Percentiles rank a stretch among this genome's conserved stretches.
These are phyloP conservation scores for Aspergillus nomiae DNA, from an alignment of 2,329 filamentous ascomycete genomes.

Conservation along the genomic window DNA sequence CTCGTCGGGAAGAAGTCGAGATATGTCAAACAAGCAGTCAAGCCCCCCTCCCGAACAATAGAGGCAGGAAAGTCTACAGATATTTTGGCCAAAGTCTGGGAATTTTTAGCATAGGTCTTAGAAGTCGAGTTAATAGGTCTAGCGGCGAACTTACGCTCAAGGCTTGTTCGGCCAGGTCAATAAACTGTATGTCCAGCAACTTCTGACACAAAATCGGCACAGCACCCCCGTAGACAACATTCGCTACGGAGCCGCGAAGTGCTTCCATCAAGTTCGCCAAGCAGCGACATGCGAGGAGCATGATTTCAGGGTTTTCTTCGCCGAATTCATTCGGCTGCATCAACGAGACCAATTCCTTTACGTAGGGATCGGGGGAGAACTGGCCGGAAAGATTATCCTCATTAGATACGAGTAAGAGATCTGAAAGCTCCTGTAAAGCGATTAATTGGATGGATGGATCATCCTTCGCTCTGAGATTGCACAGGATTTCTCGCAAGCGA, in stretches of 20 bases:
- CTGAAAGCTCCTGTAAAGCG: conserved; percentile 88
- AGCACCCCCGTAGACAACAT: conserved; percentile 95
- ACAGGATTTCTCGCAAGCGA: conserved; percentile 75
- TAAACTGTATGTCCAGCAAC: conserved; percentile 92
- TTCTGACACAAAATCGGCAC: conserved; percentile 95
- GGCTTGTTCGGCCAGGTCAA: conserved; percentile 95
- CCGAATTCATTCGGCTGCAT: conserved; percentile 89
- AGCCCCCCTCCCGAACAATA: conserved; percentile 91
- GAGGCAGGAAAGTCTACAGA: conserved; percentile 93
- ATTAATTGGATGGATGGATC: conserved; percentile 87
- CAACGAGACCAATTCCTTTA: conserved; percentile 87
- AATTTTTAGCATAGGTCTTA: not conserved
- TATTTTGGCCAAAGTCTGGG: conserved; percentile 89
- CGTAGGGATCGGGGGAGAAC: conserved; percentile 90
- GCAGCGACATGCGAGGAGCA: conserved; percentile 93
- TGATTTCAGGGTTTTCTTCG: conserved; percentile 93
- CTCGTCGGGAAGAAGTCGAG: conserved; percentile 97
- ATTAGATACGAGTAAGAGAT: conserved; percentile 90
- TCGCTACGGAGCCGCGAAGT: conserved; percentile 85
- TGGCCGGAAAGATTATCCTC: conserved; percentile 95
- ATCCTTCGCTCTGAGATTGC: conserved; percentile 77
- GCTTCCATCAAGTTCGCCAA: conserved; percentile 98
- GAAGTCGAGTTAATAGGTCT: not conserved
- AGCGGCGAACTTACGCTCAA: conserved; percentile 63
- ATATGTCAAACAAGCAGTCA: conserved; percentile 94